phyloP scores from a whole-genome alignment of 2,329 filamentous ascomycete genomes.

The Xylariomycetidae sp. region DNA sequence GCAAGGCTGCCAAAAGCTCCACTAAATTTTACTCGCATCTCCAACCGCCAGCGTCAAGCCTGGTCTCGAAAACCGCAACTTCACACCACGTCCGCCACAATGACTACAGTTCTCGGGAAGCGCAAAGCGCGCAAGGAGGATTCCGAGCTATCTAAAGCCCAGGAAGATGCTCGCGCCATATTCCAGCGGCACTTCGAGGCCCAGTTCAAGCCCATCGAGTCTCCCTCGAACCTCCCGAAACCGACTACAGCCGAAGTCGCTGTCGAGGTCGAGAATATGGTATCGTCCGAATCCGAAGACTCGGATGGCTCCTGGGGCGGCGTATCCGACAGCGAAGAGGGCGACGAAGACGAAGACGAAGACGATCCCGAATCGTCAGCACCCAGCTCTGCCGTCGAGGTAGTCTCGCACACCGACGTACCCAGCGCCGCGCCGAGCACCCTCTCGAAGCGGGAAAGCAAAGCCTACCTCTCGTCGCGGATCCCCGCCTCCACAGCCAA shows the following conservation, averaged over 20 bases:
- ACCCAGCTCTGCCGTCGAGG: conserved; percentile 39
- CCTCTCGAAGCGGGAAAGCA: conserved; percentile 64
- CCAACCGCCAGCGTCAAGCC: too few species aligned
- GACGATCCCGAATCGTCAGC: conserved; percentile 17
- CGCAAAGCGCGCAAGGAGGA: conserved; percentile 35
- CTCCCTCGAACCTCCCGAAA: conserved; percentile 31
- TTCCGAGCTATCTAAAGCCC: conserved; percentile 23
- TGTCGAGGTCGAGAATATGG: conserved; percentile 5
- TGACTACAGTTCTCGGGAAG: conserved; percentile 44
- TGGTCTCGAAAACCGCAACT: too few species aligned
- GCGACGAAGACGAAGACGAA: conserved; percentile 13
- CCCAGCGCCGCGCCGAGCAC: conserved; percentile 27
- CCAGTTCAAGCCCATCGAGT: conserved; percentile 77
- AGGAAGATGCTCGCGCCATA: conserved; percentile 61
- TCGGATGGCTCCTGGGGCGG: conserved; percentile 51
- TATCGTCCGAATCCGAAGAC: conserved; percentile 5
- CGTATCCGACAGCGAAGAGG: conserved; percentile 45
- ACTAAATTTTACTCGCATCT: conserved; percentile 13
- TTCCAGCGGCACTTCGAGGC: conserved; percentile 84
- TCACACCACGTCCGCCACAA: too few species aligned
- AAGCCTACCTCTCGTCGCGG: conserved; percentile 59
- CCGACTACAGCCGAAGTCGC: conserved; percentile 28
- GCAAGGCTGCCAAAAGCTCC: conserved; percentile 8
- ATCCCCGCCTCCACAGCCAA: conserved; percentile 32
- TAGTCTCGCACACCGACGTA: conserved; percentile 52